Evolutionary conservation across 2,329 filamentous ascomycete species (phyloP).

Genomic region (Arthrinium phaeospermum): DNA sequence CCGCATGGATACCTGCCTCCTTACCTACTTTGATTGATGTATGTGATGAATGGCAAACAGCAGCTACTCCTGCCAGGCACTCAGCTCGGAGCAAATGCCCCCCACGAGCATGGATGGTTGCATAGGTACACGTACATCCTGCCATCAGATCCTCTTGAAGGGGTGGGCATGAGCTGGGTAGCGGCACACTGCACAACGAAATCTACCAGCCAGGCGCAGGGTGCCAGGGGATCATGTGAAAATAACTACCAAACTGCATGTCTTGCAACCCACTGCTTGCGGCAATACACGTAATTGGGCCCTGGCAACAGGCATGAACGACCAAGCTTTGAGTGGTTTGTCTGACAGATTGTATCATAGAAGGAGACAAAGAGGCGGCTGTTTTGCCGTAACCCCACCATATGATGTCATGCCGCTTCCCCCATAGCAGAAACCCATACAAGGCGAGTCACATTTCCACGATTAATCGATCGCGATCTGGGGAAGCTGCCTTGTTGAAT

Average conservation of each 20-base stretch:
- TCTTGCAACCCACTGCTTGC: not conserved
- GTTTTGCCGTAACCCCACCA: not conserved
- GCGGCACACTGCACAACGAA: not conserved
- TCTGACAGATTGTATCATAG: conserved; percentile 7
- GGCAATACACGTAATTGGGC: not conserved
- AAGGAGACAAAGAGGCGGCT: not conserved
- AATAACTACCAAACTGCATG: not conserved
- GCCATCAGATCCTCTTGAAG: too few species aligned
- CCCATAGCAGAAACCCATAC: not conserved
- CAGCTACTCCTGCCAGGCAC: not conserved
- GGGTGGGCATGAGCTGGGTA: not conserved
- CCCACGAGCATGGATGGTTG: too few species aligned
- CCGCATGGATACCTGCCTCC: too few species aligned
- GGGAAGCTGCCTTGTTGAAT: conserved; percentile 1
- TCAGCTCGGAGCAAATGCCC: too few species aligned
- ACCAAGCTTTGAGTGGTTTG: not conserved
- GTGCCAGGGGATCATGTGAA: not conserved
- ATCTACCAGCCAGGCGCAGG: not conserved
- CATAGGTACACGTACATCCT: too few species aligned
- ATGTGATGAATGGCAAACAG: not conserved
- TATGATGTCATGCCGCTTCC: conserved; percentile 13
- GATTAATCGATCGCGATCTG: conserved; percentile 6
- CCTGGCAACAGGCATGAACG: not conserved
- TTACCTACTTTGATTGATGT: too few species aligned
- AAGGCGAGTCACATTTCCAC: not conserved